Evolutionary conservation across 331 rosid species (phyloP), one percentile per base, ranked within the genome.

Genomic region (Quercus tomentella): DNA sequence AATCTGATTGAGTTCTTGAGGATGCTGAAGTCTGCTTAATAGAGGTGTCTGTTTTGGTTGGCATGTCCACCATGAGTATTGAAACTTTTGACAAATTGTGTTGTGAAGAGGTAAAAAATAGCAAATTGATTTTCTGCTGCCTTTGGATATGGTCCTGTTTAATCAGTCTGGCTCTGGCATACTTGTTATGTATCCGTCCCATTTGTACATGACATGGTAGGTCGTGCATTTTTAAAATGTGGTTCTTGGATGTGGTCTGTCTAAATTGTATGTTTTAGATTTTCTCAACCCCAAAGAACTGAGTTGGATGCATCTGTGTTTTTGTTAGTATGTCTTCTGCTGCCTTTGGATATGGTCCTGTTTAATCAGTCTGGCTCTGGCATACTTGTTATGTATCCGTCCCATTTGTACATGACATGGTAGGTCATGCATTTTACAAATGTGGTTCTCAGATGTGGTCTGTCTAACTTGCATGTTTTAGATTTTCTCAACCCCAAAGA

Each of bases 231-330:
- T 66, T 6, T 20, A 66, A 66, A 30, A 7, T 9, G 8, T 70
- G 56, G n/a, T 30, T 49, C 33, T 15, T 1, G 11, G 56, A 70
- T 70, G 49, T 70, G 57, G n/a, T 49, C 23, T 70, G 41, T 61
- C 57, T 4, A 35, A 35, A 43, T 23, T 25, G 14, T 16, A 14
- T 58, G 7, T 41, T 45, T 60, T 25, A 22, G 31, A 37, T 43
- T 57, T 82, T 77, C 14, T 23, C 75, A 18, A 66, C 77, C 31
- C 72, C 62, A 79, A 56, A 18, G 7, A 66, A 33, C 72, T 17
- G 7, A 66, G 45, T 66, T 66, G 25, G 75, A 52, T 76, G 73
- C 75, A 49, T 77, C 52, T 82, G 37, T 31, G 55, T 79, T 49
- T 56, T 76, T 26, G 12, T 14, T 17, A 70, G 31, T 23, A 21